Base-by-base conservation (phyloP, 2,329 filamentous ascomycete species). In the Diplodia sapinea region DNA sequence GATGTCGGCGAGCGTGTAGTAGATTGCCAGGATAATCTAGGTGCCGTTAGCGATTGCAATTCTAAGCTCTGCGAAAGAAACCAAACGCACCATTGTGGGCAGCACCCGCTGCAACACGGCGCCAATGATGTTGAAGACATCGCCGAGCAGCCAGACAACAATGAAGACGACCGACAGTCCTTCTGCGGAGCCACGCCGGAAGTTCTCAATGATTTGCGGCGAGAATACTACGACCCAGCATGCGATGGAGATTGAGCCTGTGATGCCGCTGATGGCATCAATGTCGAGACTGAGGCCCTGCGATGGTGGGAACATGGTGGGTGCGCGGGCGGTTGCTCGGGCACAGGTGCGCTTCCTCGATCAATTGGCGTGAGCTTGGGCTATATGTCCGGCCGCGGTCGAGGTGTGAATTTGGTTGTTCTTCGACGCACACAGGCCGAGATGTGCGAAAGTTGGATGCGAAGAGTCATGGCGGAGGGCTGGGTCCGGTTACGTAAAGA, bases 151-250 rank as follows among this genome's bases (percentile, higher is more conserved):
- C 95, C 95, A 99, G 74, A 96, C 87, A 69, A 96, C 89, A 75
- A 98, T 89, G 82, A 98, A 99, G 67, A 94, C 90, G 15, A 97
- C 87, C 0, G 92, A 96, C 1, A 98, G 85, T 2, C 93, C 94
- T 77, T 97, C 93, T 68, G 93, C 92, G 50, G 91, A 96, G 71
- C 87, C 83, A 67, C 93, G 88, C 70, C 89, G 89, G 81, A 97
- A 97, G 77, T 97, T 97, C 76, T 97, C 93, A 73, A 97, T 90
- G 73, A 99, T 97, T 74, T 99, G 95, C 2, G 95, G 95, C 0
- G 93, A 95, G 82, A 97, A 99, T 68, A 99, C 95, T 43, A 98
- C 77, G 68, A 98, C 91, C 95, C 95, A 97, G 78, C 94, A 97
- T 62, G 94, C 94, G 76, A 99, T 97, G 55, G 93, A 97, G 72